These are phyloP conservation scores for Trichoderma harzianum DNA, from an alignment of 2,329 filamentous ascomycete species.

Conservation along the genomic window DNA sequence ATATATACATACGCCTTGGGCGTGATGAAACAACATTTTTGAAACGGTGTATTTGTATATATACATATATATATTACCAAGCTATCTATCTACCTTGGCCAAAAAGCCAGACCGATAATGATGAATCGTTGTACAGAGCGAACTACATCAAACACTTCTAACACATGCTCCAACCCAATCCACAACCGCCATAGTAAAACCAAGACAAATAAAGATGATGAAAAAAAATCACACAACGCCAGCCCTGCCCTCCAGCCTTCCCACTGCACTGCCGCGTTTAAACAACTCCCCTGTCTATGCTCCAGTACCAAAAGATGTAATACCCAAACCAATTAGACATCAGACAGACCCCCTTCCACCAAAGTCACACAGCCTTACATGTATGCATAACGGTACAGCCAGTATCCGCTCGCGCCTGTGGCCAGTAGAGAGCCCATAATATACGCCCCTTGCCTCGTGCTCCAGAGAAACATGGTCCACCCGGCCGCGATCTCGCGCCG, in stretches of 20 bases:
- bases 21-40: not conserved
- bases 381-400: conserved; percentile 30
- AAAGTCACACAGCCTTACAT: not conserved
- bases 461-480: conserved; percentile 54
- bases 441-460: conserved; percentile 49
- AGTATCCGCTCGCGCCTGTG: conserved; percentile 45
- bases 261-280: not conserved
- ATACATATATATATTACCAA: not conserved
- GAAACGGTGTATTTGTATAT: not conserved
- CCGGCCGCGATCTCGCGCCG: conserved; percentile 48
- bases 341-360: not conserved
- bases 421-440: conserved; percentile 43
- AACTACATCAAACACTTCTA: not conserved
- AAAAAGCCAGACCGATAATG: not conserved
- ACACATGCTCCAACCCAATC: not conserved
- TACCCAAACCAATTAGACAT: not conserved
- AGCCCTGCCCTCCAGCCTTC: not conserved
- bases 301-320: not conserved
- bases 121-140: not conserved
- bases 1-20: not conserved
- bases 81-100: not conserved
- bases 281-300: not conserved
- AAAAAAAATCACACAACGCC: not conserved
- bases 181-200: not conserved
- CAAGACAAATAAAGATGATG: not conserved